Base-by-base conservation (phyloP, 2,329 filamentous ascomycete genomes). In the Fusarium austroafricanum region DNA sequence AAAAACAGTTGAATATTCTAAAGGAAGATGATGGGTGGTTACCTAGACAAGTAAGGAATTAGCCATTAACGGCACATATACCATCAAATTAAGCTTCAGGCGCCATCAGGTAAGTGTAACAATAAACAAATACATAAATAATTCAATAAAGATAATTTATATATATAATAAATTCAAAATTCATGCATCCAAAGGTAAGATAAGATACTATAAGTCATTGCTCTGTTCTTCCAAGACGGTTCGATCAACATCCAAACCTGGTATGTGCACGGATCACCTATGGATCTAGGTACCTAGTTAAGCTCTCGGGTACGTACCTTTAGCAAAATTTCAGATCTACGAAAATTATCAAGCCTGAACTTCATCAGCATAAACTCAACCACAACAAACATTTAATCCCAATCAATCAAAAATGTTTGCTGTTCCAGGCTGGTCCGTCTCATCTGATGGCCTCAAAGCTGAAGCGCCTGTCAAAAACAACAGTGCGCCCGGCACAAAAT, bases 401-500 rank as follows among this genome's bases (percentile, higher is more conserved):
- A 55, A 21, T 18, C 52, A 29, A 35, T 57, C 52, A 53, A 69
- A 71, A 57, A 95, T 98, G 95, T 98, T 98, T 79, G 90, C 94
- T 11, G 94, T 98, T 29, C 92, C 92, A 75, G 96, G 96, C 71
- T 97, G 95, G 94, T 93, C 93, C 38, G 85, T 97, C 35, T 88
- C 92, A 56, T 86, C 90, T 65, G 87, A 89, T 70, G 83, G 82
- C 52, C 87, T 96, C 67, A 93, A 93, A 79, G 80, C 88, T 29
- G 93, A 97, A 79, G 86, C 83, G 64, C 61, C 70, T 12, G 64
- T 78, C 49, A 70, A 77, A 10, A 75, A 73, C 45, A 72, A 73
- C 31, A 77, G 75, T 23, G 71, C 75, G 21, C 73, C 79, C 4
- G 74, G 80, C 61, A 75, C 81, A 70, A 87, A 84, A 73, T 83